Percentiles rank a stretch among this genome's conserved stretches.
Evolutionary conservation across 768 basidiomycete species (phyloP).

Genomic region (Boletellus ananas): DNA sequence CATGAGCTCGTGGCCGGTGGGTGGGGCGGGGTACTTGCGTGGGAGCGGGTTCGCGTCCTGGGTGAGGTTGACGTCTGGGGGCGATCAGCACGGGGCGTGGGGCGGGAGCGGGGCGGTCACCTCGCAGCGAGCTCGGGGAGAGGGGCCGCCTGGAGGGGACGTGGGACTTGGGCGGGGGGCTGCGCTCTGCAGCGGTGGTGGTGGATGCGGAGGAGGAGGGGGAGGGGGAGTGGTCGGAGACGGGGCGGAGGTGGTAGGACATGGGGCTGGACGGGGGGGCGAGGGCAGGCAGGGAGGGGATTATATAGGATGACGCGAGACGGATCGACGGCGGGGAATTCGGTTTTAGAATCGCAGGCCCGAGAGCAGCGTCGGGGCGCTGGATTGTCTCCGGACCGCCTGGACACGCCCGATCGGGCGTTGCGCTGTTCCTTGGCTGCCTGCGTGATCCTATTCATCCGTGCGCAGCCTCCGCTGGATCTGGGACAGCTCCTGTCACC

Average conservation of each 20-base stretch:
- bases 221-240: slow-evolving; percentile 45
- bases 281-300: slow-evolving; percentile 3
- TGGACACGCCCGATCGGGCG: no score
- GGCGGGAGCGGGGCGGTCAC: slow-evolving; percentile 27
- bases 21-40: slow-evolving; percentile 68
- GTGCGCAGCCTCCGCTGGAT: no score
- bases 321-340: neutral
- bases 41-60: slow-evolving; percentile 46
- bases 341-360: no score
- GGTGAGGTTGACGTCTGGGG: slow-evolving; percentile 60
- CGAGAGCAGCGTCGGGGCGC: no score
- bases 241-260: slow-evolving; percentile 57
- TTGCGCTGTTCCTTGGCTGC: no score
- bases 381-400: neutral
- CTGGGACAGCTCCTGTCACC: slow-evolving; percentile 18
- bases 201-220: slow-evolving; percentile 48
- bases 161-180: slow-evolving; percentile 31
- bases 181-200: slow-evolving; percentile 44
- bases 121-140: slow-evolving; percentile 61
- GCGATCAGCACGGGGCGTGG: slow-evolving; percentile 12
- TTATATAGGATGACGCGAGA: slow-evolving; percentile 23
- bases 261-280: slow-evolving; percentile 38
- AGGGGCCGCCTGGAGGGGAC: slow-evolving; percentile 49
- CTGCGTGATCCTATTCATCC: no score
- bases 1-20: slow-evolving; percentile 82